A percentile compares a stretch with the other conserved stretches of the same genome.
phyloP scores from a whole-genome alignment of 2,329 filamentous ascomycete genomes.

The Penicillium sp. region DNA sequence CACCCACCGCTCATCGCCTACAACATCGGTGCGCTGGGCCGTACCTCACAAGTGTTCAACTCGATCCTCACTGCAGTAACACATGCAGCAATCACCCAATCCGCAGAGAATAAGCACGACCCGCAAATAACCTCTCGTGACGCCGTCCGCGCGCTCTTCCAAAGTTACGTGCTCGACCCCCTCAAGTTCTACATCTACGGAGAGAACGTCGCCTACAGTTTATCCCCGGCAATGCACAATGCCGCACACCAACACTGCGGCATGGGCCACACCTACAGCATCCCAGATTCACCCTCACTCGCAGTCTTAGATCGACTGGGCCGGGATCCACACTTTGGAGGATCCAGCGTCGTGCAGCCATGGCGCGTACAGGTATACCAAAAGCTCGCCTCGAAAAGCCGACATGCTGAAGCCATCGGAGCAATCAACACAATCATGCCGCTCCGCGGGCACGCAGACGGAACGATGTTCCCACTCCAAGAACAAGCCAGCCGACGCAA shows the following conservation, averaged over 20 bases:
- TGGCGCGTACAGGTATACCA: conserved; percentile 43
- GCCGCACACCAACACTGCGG: conserved; percentile 41
- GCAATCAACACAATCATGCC: conserved; percentile 47
- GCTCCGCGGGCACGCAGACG: conserved; percentile 37
- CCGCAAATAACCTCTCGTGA: conserved; percentile 39
- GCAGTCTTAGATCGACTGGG: conserved; percentile 38
- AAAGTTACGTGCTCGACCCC: conserved; percentile 42
- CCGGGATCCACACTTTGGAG: conserved; percentile 40
- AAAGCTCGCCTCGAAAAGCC: conserved; percentile 39
- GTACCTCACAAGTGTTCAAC: conserved; percentile 46
- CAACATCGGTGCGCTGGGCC: conserved; percentile 40
- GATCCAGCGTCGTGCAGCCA: conserved; percentile 44
- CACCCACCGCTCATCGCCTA: conserved; percentile 40
- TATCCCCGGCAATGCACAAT: conserved; percentile 46
- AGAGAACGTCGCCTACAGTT: conserved; percentile 41
- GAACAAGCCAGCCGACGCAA: conserved; percentile 44
- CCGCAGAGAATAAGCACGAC: conserved; percentile 25
- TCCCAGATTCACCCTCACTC: conserved; percentile 37
- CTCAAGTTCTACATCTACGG: conserved; percentile 44
- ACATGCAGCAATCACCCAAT: conserved; percentile 35
- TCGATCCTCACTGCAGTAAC: conserved; percentile 42
- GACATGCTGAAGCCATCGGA: conserved; percentile 45
- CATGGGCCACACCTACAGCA: conserved; percentile 40
- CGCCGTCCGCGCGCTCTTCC: conserved; percentile 39
- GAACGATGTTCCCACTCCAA: conserved; percentile 36